Base-by-base conservation (phyloP, 2,329 filamentous ascomycete genomes). In the Cytospora paraplurivora region DNA sequence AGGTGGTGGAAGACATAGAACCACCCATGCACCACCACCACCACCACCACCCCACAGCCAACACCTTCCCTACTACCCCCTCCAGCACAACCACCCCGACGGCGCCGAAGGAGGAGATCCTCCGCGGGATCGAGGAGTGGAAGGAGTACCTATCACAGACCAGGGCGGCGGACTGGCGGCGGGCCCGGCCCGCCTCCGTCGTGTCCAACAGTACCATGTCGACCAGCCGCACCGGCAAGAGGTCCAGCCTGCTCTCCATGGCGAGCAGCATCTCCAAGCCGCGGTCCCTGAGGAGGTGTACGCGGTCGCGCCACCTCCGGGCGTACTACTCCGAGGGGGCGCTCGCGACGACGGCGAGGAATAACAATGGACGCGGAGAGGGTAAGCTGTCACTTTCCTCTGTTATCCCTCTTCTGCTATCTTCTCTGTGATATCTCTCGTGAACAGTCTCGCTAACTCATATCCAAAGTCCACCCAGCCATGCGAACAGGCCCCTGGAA, bases 281-380 rank as follows among this genome's bases (percentile, higher is more conserved):
- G 13, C 53, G 61, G 32, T 63, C 61, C 17, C 59, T 66, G 47
- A 58, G 64, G 50, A 62, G 62, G 38, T 57, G 56, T 15, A 60
- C 62, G 4, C 38, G 64, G 32, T 60, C 64, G 17, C 58, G 64
- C 58, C 64, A 66, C 49, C 61, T 66, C 38, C 53, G 64, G n/a
- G 49, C 64, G 7, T 66, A 66, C 12, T 66, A 66, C 61, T 66
- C 64, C 0, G 62, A 63, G 53, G 61, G 64, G 19, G 55, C 27
- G 3, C 61, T 66, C 2, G 27, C 27, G 27, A 34, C 63, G 3
- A 35, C 47, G 17, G 60, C 35, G 38, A 44, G 61, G 52, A 49
- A 50, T 7, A 55, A 47, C 4, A 49, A 55, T 21, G 55, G 33
- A 11, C 35, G 15, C 0, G 52, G n/a, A 1, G 38, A 38, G 17